Evolutionary conservation across 2,329 filamentous ascomycete species (phyloP).

Genomic region (Aspergillus fumigatiaffinis): DNA sequence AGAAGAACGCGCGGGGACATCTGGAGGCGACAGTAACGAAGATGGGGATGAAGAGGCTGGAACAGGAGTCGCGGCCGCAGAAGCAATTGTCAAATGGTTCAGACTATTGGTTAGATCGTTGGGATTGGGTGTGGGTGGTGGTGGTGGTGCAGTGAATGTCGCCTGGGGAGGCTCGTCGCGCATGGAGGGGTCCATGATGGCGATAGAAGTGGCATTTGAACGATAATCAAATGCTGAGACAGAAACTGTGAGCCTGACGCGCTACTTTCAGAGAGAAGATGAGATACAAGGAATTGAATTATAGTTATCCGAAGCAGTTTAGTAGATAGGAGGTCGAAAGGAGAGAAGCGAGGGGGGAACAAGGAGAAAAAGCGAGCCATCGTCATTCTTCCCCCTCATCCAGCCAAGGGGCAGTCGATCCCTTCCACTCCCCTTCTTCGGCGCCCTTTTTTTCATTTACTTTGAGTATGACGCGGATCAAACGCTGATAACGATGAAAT

Average conservation of each 20-base stretch:
- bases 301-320: not conserved
- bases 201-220: slow-evolving; percentile 16
- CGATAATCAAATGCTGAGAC: not conserved
- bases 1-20: slow-evolving; percentile 18
- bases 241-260: not conserved
- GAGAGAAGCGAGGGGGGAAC: slow-evolving; percentile 8
- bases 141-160: slow-evolving; percentile 14
- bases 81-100: slow-evolving; percentile 25
- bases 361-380: slow-evolving; percentile 5
- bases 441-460: not conserved
- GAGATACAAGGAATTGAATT: not conserved
- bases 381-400: not conserved
- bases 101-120: slow-evolving; percentile 21
- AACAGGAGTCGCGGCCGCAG: slow-evolving; percentile 18
- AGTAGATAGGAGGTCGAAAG: not conserved
- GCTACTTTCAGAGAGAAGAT: not conserved
- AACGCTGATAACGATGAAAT: not conserved
- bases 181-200: slow-evolving; percentile 31
- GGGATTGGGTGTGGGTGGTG: slow-evolving; percentile 7
- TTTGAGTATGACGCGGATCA: not conserved
- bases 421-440: not conserved
- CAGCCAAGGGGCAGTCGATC: slow-evolving; percentile 8
- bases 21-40: slow-evolving; percentile 23
- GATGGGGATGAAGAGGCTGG: slow-evolving; percentile 24
- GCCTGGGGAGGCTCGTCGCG: slow-evolving; percentile 19